A percentile compares a stretch with the other conserved stretches of the same genome.
Conservation (phyloP, 768 basidiomycete species). For the Tephrocybe sp. region DNA sequence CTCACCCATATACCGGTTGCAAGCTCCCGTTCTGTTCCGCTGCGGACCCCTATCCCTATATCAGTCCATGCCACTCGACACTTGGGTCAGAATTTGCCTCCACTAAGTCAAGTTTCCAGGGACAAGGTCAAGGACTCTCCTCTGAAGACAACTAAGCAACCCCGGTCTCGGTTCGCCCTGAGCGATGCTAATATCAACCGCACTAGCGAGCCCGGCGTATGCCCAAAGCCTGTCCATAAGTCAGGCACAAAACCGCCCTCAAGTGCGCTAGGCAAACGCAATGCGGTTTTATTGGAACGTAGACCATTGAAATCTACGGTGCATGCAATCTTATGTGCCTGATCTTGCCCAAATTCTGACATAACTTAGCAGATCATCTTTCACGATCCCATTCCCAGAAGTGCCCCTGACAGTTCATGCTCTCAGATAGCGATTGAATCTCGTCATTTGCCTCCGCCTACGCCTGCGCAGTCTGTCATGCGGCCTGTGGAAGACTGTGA, state of each 20-base stretch:
- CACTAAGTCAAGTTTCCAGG: slow-evolving; percentile 19
- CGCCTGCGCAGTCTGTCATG: not conserved
- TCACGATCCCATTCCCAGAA: not conserved
- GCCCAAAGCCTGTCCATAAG: not conserved
- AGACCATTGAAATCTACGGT: not conserved
- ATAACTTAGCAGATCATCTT: not conserved
- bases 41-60: not conserved
- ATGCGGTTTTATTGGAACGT: slow-evolving; percentile 19
- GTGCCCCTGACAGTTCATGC: not conserved
- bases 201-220: not conserved
- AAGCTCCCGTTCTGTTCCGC: not conserved
- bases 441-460: slow-evolving; percentile 1
- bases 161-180: slow-evolving; percentile 4
- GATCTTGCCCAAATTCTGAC: not conserved
- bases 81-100: slow-evolving; percentile 7
- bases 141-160: slow-evolving; percentile 7
- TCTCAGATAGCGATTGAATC: not conserved
- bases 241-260: slow-evolving; percentile 12
- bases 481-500: not conserved
- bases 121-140: slow-evolving; percentile 13
- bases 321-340: not conserved
- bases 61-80: not conserved
- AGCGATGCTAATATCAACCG: slow-evolving; percentile 14
- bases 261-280: slow-evolving; percentile 20
- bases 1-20: not conserved